These are phyloP conservation scores for Leishmania tarentolae DNA, from an alignment of 208 protist genomes.

Conservation along the genomic window DNA sequence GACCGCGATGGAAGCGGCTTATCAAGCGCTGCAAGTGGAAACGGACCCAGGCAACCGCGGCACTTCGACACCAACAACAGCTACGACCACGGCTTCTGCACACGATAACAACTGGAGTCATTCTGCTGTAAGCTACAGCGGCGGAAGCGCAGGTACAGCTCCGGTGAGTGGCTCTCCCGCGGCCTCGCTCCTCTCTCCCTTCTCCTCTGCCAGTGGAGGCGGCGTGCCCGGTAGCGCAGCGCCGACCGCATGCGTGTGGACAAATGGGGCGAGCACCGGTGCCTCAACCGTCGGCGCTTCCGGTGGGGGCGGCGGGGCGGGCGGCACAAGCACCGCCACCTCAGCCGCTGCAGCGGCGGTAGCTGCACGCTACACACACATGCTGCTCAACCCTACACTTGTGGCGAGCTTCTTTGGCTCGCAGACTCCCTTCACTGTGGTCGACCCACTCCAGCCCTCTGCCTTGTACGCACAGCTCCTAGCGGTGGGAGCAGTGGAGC, in stretches of 20 bases:
- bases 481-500: conserved; percentile 65
- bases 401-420: conserved; percentile 70
- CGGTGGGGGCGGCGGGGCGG: not conserved
- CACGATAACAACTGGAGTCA: conserved; percentile 3
- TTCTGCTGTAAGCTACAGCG: not conserved
- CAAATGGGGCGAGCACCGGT: not conserved
- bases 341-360: not conserved
- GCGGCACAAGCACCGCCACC: not conserved
- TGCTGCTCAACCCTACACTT: conserved; percentile 43
- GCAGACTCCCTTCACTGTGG: conserved; percentile 66
- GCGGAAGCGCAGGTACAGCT: not conserved
- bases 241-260: not conserved
- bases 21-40: conserved; percentile 21
- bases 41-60: conserved; percentile 8
- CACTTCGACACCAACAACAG: not conserved
- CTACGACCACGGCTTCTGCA: not conserved
- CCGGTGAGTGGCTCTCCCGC: not conserved
- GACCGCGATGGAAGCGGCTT: conserved; percentile 22
- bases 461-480: conserved; percentile 68
- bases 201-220: not conserved
- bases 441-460: conserved; percentile 48
- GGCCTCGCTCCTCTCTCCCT: not conserved
- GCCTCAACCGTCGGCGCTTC: not conserved
- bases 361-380: conserved; percentile 30
- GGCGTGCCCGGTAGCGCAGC: not conserved